A percentile compares a stretch with the other conserved stretches of the same genome.
These are phyloP conservation scores for Camptophora hylomeconis DNA, from an alignment of 2,329 filamentous ascomycete species.

Conservation along the genomic window DNA sequence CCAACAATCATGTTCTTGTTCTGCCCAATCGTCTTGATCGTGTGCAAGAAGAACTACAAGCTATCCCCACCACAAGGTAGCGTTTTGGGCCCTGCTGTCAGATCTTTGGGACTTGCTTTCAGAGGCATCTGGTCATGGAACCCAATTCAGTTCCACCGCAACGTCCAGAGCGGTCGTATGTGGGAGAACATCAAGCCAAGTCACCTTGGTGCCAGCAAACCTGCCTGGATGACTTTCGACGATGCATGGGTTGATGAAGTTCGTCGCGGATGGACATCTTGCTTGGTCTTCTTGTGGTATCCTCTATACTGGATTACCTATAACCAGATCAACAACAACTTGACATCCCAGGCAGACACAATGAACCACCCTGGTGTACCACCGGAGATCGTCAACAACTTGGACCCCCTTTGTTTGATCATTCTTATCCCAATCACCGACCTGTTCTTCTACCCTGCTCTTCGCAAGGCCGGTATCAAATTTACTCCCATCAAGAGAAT, in stretches of 20 bases:
- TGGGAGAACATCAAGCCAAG: slow-evolving; percentile 20
- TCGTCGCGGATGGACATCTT: slow-evolving; percentile 53
- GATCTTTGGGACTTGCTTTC: slow-evolving; percentile 34
- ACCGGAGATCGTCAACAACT: slow-evolving; percentile 48
- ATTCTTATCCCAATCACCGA: slow-evolving; percentile 25
- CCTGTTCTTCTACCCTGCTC: slow-evolving; percentile 42
- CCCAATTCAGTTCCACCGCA: slow-evolving; percentile 36
- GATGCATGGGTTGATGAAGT: slow-evolving; percentile 75
- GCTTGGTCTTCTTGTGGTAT: slow-evolving; percentile 49
- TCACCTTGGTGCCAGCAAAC: too few species aligned
- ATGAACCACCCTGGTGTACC: slow-evolving; percentile 40
- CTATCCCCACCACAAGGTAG: slow-evolving; percentile 57
- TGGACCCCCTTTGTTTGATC: slow-evolving; percentile 48
- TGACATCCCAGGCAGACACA: slow-evolving; percentile 38
- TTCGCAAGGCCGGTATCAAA: slow-evolving; percentile 38
- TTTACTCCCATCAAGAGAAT: slow-evolving; percentile 46
- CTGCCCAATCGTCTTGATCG: slow-evolving; percentile 48
- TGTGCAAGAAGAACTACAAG: slow-evolving; percentile 50
- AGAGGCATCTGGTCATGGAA: slow-evolving; percentile 52
- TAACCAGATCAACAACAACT: slow-evolving; percentile 35
- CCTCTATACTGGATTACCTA: slow-evolving; percentile 42
- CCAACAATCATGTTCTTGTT: slow-evolving; percentile 53
- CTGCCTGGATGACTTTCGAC: slow-evolving; percentile 65
- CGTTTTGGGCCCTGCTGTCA: slow-evolving; percentile 25
- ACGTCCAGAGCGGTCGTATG: slow-evolving; percentile 9